Percentiles rank a stretch among this genome's conserved stretches.
These are phyloP conservation scores for Scytalidium lignicola DNA, from an alignment of 2,329 filamentous ascomycete species.

Conservation along the genomic window DNA sequence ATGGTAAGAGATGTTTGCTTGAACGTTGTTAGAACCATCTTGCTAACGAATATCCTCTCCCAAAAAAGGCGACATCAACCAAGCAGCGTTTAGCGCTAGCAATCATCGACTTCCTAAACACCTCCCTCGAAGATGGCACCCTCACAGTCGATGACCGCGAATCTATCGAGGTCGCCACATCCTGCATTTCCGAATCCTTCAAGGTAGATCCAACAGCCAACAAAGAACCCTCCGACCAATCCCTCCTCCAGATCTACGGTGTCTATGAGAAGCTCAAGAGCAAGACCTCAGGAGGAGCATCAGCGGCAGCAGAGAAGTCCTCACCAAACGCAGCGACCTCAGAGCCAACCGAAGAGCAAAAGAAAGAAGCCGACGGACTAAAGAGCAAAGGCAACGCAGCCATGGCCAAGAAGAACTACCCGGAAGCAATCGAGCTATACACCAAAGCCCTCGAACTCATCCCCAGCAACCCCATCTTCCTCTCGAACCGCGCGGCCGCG, in stretches of 20 bases:
- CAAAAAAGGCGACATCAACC: conserved; percentile 21
- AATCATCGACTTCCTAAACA: conserved; percentile 90
- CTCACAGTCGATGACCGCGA: conserved; percentile 84
- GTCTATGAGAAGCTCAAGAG: conserved; percentile 92
- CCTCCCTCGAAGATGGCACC: conserved; percentile 81
- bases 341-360: conserved; percentile 45
- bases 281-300: conserved; percentile 31
- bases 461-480: conserved; percentile 88
- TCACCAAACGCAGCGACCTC: conserved; percentile 32
- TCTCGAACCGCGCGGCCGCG: conserved; percentile 94
- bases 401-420: conserved; percentile 92
- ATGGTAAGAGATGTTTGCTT: not conserved
- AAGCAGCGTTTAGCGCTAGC: conserved; percentile 87
- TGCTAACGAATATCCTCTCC: not conserved
- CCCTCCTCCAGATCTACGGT: conserved; percentile 83
- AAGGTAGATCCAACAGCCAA: conserved; percentile 82
- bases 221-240: conserved; percentile 78
- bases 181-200: conserved; percentile 94
- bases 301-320: conserved; percentile 38
- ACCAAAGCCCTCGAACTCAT: conserved; percentile 76
- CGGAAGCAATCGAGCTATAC: conserved; percentile 77
- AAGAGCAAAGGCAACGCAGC: conserved; percentile 91
- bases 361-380: conserved; percentile 78
- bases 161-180: conserved; percentile 87
- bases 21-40: too few species aligned